Evolutionary conservation across 345 rosid genomes (phyloP), one percentile per base, ranked within the genome.

Genomic region (Corchorus capsularis): DNA sequence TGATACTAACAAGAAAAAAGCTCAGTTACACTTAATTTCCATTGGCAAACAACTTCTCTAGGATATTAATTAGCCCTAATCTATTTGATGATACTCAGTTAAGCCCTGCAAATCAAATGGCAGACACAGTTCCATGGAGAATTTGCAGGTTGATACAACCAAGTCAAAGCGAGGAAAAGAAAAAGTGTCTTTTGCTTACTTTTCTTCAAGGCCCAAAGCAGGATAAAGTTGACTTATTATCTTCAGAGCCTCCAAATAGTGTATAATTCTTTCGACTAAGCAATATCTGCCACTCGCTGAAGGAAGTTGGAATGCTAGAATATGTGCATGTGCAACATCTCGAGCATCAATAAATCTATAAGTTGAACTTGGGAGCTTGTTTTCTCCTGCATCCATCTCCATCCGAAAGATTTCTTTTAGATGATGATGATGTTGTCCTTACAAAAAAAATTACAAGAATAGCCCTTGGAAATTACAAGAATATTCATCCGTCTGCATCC

Each of bases 271-370:
- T 60, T 66, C 83, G 45, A 83, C 90, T 17, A 83, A 9, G 52
- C 81, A 64, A 55, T 85, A 85, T 73, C 91, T 76, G 15, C 90
- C 86, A 0, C 41, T 80, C 8, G 91, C 89, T 46, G 86, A 74
- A 60, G 87, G 79, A 43, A 73, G 9, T 79, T 91, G 89, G 57
- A 82, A 77, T 6, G 90, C 92, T 85, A 69, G 83, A 45, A 91
- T 76, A 80, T 89, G 94, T 1, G 86, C 91, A 67, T 79, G 47
- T n/a, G 87, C 92, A 16, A 87, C 84, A 65, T 91, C 85, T 78
- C 86, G 87, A 43, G 83, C 87, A 59, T 89, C 82, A 69, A 90
- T 85, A 74, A 84, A 78, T 70, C 88, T 76, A 16, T 71, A 73
- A 72, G 46, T 53, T 14, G 61, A 11, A 73, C 54, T 5, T 16